Conservation (phyloP, 108 stramenopile species). For the Cyclotella distinguenda region DNA sequence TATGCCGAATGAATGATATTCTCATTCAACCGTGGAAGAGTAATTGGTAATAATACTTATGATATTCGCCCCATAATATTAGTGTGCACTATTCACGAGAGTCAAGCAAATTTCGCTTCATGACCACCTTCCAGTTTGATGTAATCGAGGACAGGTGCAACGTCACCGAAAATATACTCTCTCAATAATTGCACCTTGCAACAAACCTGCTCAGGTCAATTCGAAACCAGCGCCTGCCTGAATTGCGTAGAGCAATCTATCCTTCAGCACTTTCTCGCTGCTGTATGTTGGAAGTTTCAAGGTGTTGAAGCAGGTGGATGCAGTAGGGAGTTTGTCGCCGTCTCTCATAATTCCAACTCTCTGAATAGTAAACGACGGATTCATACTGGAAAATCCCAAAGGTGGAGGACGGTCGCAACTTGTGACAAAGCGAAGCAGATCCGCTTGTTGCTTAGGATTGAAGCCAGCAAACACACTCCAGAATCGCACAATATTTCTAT, state of each 20-base stretch:
- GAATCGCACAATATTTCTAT: slow-evolving; percentile 82
- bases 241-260: slow-evolving; percentile 82
- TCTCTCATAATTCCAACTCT: slow-evolving; percentile 87
- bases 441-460: slow-evolving; percentile 77
- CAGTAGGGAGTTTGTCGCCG: slow-evolving; percentile 88
- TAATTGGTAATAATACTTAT: too few species aligned
- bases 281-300: slow-evolving; percentile 98
- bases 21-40: too few species aligned
- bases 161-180: background rate
- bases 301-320: slow-evolving; percentile 98
- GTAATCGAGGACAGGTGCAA: background rate
- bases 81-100: too few species aligned
- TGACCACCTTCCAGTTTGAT: too few species aligned
- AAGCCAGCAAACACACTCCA: slow-evolving; percentile 87
- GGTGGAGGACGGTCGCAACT: slow-evolving; percentile 96
- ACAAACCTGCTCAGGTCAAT: slow-evolving; percentile 55
- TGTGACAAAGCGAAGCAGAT: slow-evolving; percentile 95
- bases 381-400: slow-evolving; percentile 92
- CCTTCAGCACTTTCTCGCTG: slow-evolving; percentile 85
- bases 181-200: background rate
- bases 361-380: slow-evolving; percentile 97
- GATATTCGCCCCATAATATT: too few species aligned
- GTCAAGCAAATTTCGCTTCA: too few species aligned
- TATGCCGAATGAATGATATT: too few species aligned
- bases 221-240: slow-evolving; percentile 92